Evolutionary conservation across 2,329 filamentous ascomycete species (phyloP).

Genomic region (Gnomoniopsis smithogilvyi): DNA sequence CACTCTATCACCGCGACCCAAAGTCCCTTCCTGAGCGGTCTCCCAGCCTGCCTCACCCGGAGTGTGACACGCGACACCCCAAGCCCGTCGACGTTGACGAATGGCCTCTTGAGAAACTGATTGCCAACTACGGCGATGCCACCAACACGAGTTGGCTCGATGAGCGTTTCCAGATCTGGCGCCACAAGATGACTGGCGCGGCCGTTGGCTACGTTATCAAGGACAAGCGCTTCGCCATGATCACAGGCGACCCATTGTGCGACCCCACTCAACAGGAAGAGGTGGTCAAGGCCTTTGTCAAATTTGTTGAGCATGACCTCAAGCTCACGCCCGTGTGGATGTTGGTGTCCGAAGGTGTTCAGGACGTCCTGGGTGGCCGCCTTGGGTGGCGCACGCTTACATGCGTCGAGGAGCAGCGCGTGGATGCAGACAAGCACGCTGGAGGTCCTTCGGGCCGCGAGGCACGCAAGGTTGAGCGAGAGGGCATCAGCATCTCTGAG

Average conservation of each 20-base stretch:
- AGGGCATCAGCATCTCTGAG: constrained; percentile 78
- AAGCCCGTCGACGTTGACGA: constrained; percentile 36
- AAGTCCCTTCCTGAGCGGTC: constrained; percentile 74
- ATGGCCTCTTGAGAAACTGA: constrained; percentile 72
- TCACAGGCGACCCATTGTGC: constrained; percentile 84
- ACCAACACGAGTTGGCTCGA: constrained; percentile 94
- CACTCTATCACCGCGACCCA: constrained; percentile 83
- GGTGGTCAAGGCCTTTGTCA: constrained; percentile 71
- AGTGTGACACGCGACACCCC: constrained; percentile 68
- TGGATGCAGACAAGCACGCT: constrained; percentile 70
- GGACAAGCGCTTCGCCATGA: constrained; percentile 71
- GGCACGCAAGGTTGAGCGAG: constrained; percentile 69
- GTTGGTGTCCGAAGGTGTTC: constrained; percentile 73
- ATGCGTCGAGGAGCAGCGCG: constrained; percentile 83
- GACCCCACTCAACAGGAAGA: constrained; percentile 72
- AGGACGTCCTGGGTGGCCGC: constrained; percentile 75
- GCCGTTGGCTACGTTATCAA: constrained; percentile 80
- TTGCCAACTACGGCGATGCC: constrained; percentile 93
- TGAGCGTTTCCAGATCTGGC: constrained; percentile 83
- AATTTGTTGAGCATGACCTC: constrained; percentile 67
- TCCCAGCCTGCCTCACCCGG: constrained; percentile 74
- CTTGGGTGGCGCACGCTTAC: constrained; percentile 87
- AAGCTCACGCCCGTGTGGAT: constrained; percentile 82
- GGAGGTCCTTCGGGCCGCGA: constrained; percentile 55
- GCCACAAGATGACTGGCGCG: constrained; percentile 74